These are phyloP conservation scores for Hygrophoropsis aurantiaca DNA, from an alignment of 768 basidiomycete genomes.

Conservation along the genomic window DNA sequence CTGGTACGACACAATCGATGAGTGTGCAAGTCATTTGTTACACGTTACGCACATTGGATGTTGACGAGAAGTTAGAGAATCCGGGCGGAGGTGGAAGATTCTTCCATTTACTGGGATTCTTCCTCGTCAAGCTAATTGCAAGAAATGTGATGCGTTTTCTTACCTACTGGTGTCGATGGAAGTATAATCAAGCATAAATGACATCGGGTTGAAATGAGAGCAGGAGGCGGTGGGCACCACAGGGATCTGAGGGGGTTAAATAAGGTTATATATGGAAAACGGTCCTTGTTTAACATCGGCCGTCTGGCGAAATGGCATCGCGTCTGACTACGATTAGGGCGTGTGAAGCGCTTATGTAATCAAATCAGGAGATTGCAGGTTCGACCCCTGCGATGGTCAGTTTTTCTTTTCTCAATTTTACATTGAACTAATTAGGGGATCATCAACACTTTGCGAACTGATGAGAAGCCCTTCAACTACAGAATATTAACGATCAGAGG, in stretches of 20 bases:
- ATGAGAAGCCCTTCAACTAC: too few species aligned
- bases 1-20: too few species aligned
- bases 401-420: too few species aligned
- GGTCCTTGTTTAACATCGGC: too few species aligned
- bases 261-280: too few species aligned
- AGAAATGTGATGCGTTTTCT: slow-evolving; percentile 1
- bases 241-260: too few species aligned
- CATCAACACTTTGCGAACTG: too few species aligned
- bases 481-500: too few species aligned
- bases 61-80: slow-evolving; percentile 50
- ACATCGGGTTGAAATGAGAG: not conserved
- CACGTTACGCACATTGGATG: slow-evolving; percentile 20
- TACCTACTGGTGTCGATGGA: slow-evolving; percentile 30
- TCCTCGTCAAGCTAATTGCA: not conserved
- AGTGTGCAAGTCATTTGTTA: not conserved
- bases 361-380: slow-evolving; percentile 91
- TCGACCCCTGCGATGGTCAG: slow-evolving; percentile 84
- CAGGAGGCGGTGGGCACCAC: not conserved
- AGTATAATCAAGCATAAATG: slow-evolving; percentile 24
- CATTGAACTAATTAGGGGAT: too few species aligned
- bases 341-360: too few species aligned
- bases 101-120: slow-evolving; percentile 45
- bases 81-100: slow-evolving; percentile 67
- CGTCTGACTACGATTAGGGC: slow-evolving; percentile 71
- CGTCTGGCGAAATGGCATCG: slow-evolving; percentile 87